Conservation (phyloP, 345 rosid genomes). For the Raphanus raphanistrum region DNA sequence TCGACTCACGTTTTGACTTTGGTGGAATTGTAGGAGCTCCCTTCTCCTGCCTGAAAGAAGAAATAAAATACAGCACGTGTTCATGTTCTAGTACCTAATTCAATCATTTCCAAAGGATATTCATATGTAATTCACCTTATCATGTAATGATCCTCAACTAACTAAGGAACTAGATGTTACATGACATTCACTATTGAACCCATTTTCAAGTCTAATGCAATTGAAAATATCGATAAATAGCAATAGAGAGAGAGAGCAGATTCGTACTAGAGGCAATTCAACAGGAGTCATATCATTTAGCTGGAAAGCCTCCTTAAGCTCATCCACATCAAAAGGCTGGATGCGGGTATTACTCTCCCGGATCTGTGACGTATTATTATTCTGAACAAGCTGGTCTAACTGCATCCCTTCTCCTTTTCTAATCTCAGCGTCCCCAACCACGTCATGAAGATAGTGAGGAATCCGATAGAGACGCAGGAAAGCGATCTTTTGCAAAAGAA, state of each 20-base stretch:
- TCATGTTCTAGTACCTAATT: constrained; percentile 2
- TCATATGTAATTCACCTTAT: neutral
- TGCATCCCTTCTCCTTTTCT: constrained; percentile 95
- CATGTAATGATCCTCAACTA: neutral
- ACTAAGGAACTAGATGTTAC: constrained; percentile 1
- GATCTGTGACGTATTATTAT: constrained; percentile 36
- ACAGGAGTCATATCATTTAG: constrained; percentile 62
- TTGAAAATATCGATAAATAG: neutral
- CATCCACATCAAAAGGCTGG: constrained; percentile 71
- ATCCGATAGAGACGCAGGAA: constrained; percentile 71
- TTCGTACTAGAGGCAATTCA: constrained; percentile 66
- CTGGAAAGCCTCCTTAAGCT: constrained; percentile 75
- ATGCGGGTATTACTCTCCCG: constrained; percentile 52
- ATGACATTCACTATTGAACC: neutral
- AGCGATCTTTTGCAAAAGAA: constrained; percentile 84
- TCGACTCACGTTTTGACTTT: constrained; percentile 68
- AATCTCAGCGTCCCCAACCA: constrained; percentile 80
- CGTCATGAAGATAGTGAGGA: constrained; percentile 75
- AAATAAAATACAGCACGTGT: neutral
- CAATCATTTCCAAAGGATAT: constrained; percentile 1
- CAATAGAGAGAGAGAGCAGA: constrained; percentile 14
- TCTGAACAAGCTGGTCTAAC: constrained; percentile 70
- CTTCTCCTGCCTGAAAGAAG: constrained; percentile 65
- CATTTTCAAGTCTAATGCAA: constrained; percentile 1
- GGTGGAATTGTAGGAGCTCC: constrained; percentile 74